Percentiles rank a stretch among this genome's conserved stretches.
phyloP scores from a whole-genome alignment of 139 green algal species.

The Edaphochlamys debaryana region DNA sequence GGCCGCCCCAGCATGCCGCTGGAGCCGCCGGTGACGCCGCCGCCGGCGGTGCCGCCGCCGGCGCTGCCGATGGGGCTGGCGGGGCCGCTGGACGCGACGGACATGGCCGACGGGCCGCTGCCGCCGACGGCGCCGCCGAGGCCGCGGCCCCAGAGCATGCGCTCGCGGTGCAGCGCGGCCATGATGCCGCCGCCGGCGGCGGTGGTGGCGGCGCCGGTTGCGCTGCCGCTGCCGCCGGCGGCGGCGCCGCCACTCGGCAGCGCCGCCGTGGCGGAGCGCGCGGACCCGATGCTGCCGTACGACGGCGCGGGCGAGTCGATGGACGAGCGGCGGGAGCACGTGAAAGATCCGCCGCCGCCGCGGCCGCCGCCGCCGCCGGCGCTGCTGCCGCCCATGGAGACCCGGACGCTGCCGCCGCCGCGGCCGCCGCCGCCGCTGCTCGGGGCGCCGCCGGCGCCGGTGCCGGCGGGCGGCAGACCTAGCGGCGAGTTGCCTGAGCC shows the following conservation, averaged over 20 bases:
- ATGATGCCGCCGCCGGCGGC: too few species aligned
- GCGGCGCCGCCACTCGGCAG: neutral
- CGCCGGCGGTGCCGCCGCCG: neutral
- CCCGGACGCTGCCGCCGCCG: neutral
- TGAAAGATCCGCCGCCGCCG: constrained; percentile 15
- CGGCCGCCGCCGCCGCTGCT: neutral
- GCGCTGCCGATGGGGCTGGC: constrained; percentile 9
- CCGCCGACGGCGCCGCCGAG: neutral
- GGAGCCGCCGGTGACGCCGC: neutral
- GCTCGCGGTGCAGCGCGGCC: constrained; percentile 2
- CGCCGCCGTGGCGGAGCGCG: neutral
- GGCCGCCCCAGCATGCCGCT: neutral
- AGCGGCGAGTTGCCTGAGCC: constrained; percentile 22
- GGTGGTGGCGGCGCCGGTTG: too few species aligned
- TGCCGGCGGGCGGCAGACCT: constrained; percentile 3
- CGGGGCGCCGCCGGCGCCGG: neutral
- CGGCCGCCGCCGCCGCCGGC: neutral
- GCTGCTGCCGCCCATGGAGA: too few species aligned
- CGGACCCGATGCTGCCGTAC: constrained; percentile 23
- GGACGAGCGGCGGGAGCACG: constrained; percentile 17
- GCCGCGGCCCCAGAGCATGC: neutral
- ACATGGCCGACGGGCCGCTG: neutral
- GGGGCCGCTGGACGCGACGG: constrained; percentile 3
- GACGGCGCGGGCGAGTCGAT: constrained; percentile 24
- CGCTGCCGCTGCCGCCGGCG: neutral